These are phyloP conservation scores for Neoarthrinium moseri DNA, from an alignment of 2,329 filamentous ascomycete genomes.

Conservation along the genomic window DNA sequence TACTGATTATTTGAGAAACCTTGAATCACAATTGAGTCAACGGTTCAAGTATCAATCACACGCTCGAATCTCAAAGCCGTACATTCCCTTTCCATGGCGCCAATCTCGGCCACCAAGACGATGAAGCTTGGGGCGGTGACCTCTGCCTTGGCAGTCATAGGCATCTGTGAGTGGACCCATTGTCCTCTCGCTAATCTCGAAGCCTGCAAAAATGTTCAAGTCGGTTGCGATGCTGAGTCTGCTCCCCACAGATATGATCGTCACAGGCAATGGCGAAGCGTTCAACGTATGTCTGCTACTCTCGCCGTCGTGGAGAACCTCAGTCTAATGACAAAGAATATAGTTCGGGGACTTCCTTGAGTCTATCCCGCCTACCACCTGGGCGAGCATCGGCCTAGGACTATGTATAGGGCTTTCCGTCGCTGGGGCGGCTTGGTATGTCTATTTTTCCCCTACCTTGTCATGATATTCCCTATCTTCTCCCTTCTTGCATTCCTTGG, in stretches of 20 bases:
- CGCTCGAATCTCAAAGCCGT: no score
- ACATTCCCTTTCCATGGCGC: no score
- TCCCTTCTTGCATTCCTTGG: conserved; percentile 10
- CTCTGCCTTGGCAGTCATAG: conserved; percentile 12
- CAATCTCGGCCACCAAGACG: no score
- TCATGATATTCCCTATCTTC: no score
- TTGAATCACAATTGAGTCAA: no score
- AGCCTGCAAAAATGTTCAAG: no score
- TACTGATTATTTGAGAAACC: no score
- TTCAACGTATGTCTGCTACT: conserved; percentile 74
- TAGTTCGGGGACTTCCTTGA: conserved; percentile 93
- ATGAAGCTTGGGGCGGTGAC: conserved; percentile 12
- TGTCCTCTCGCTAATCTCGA: no score
- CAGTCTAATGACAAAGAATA: conserved; percentile 23
- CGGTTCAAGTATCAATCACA: no score
- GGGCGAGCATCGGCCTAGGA: conserved; percentile 86
- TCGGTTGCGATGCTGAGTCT: conserved; percentile 4
- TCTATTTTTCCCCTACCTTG: background rate
- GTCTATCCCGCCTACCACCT: conserved; percentile 88
- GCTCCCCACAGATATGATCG: conserved; percentile 81
- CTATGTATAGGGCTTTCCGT: conserved; percentile 96
- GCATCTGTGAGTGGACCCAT: conserved; percentile 11
- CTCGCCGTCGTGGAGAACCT: background rate
- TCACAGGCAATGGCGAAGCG: conserved; percentile 90
- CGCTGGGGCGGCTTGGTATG: conserved; percentile 94